Base-by-base conservation (phyloP, 2,329 filamentous ascomycete genomes). In the Colletotrichum higginsianum region DNA sequence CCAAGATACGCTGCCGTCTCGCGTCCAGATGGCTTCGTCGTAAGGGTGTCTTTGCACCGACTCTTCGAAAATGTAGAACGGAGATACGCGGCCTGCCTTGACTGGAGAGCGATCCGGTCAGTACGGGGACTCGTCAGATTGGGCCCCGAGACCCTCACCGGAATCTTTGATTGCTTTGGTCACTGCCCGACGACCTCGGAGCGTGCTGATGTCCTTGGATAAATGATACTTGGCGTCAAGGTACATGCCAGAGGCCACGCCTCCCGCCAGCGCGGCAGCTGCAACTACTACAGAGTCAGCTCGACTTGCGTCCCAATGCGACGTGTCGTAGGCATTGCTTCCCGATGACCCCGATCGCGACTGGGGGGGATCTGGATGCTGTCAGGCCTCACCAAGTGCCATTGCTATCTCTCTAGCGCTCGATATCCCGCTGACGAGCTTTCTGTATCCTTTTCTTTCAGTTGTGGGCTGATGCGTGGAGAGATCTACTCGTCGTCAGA, bases 161-260 rank as follows among this genome's bases (percentile, higher is more conserved):
- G 46, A 55, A 18, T 83, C 80, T 62, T 86, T 85, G 62, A 83
- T 80, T 12, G 82, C 81, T 42, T 79, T 80, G 46, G 81, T 83
- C n/a, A 82, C 71, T 13, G 81, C 42, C 35, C 58, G 44, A 40
- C 65, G 65, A 18, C 18, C 80, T 15, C 82, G 78, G n/a, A 93
- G 79, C 8, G 76, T 75, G 0, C 77, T 75, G 18, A 92, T 74
- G 78, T 95, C 93, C 76, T 92, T 89, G 52, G 81, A 79, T 61
- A 95, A 78, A 78, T 93, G 89, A 75, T 88, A 91, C 82, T 92
- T 94, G 65, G 90, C 93, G 77, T 95, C 89, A 55, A 93, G 82
- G 75, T 94, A 93, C 68, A 71, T 63, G 13, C 47, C 47, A 2
- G 50, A 60, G 47, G 65, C 68, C 13, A 63, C 40, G 65, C 68